phyloP scores from a whole-genome alignment of 148 eudicot species.

The Simmondsia chinensis region DNA sequence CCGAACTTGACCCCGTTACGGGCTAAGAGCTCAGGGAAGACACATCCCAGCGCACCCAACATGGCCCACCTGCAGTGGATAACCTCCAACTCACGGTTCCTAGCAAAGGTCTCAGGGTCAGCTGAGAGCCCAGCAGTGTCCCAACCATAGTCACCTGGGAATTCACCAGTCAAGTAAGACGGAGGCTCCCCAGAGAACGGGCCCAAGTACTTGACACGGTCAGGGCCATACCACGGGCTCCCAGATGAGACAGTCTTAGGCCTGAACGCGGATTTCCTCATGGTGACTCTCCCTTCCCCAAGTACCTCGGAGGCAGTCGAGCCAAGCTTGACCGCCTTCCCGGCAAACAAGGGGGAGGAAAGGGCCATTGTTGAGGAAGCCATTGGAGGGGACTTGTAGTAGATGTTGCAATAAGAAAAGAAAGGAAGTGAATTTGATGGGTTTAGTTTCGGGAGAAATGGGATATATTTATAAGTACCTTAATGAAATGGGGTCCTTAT shows the following conservation, averaged over 20 bases:
- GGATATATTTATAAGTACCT: background rate
- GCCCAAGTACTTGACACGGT: constrained; percentile 33
- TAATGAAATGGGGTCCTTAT: constrained; percentile 4
- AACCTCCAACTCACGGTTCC: constrained; percentile 35
- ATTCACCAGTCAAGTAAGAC: constrained; percentile 30
- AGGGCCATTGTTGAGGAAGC: constrained; percentile 32
- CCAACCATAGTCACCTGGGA: constrained; percentile 38
- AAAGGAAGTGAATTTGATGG: background rate
- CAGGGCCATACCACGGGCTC: constrained; percentile 38
- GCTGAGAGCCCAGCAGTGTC: constrained; percentile 34
- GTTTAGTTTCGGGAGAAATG: background rate
- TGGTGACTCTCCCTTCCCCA: constrained; percentile 15
- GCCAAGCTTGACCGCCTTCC: constrained; percentile 16
- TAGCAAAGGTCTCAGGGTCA: constrained; percentile 30
- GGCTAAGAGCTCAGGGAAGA: constrained; percentile 28
- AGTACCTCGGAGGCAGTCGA: constrained; percentile 11
- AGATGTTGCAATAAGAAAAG: background rate
- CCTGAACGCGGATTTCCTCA: constrained; percentile 17
- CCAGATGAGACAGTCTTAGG: constrained; percentile 14
- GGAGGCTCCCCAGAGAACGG: constrained; percentile 40
- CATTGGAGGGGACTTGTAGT: constrained; percentile 1
- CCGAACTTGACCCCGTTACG: constrained; percentile 35
- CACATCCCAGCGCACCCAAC: constrained; percentile 28
- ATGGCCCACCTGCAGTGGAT: constrained; percentile 36
- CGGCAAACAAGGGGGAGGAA: constrained; percentile 26